Conservation (phyloP, 139 green algal species). For the Chlorella sorokiniana region DNA sequence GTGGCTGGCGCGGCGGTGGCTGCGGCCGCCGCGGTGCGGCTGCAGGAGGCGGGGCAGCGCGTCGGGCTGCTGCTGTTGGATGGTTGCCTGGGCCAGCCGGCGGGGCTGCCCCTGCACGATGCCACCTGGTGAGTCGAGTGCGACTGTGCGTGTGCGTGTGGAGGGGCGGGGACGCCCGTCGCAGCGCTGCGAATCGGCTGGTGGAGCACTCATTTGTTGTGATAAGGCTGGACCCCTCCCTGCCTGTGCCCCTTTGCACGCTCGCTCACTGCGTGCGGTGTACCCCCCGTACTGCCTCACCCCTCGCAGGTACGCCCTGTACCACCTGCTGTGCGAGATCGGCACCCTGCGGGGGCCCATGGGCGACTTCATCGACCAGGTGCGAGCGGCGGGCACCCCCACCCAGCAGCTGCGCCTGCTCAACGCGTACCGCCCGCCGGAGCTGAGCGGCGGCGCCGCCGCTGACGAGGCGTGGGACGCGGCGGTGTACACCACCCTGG, state of each 20-base stretch:
- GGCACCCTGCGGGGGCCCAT: slow-evolving; percentile 46
- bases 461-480: slow-evolving; percentile 52
- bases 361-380: slow-evolving; percentile 56
- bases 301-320: slow-evolving; percentile 47
- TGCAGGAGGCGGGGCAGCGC: slow-evolving; percentile 37
- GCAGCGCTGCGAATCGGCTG: neutral
- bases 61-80: slow-evolving; percentile 71
- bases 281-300: neutral
- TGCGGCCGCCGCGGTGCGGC: slow-evolving; percentile 42
- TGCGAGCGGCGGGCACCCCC: slow-evolving; percentile 36
- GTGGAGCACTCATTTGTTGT: neutral
- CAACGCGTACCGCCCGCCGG: slow-evolving; percentile 41
- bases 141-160: neutral
- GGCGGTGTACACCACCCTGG: slow-evolving; percentile 47
- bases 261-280: neutral
- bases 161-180: neutral
- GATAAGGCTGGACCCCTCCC: neutral
- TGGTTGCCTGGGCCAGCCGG: slow-evolving; percentile 48
- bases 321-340: slow-evolving; percentile 57
- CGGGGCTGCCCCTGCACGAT: slow-evolving; percentile 45
- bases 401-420: slow-evolving; percentile 49
- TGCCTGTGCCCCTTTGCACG: neutral
- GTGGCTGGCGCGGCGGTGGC: slow-evolving; percentile 58
- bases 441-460: slow-evolving; percentile 19
- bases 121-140: slow-evolving; percentile 37